Percentiles rank a stretch among this genome's conserved stretches.
phyloP scores from a whole-genome alignment of 345 rosid genomes.

The Eucalyptus sp. region DNA sequence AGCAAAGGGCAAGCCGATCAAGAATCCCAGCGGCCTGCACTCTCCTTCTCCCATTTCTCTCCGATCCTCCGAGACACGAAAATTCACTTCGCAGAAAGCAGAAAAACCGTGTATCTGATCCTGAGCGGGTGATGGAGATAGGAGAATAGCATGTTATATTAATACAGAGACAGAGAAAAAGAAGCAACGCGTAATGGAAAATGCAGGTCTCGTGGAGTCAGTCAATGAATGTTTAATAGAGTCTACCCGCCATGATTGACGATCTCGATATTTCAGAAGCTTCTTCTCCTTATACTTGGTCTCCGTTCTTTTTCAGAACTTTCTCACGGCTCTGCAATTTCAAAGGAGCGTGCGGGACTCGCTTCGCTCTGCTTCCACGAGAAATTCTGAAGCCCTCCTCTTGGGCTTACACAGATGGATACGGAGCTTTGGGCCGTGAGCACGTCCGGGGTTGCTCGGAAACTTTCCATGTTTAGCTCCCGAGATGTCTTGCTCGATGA shows the following conservation, averaged over 20 bases:
- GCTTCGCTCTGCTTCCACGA: background rate
- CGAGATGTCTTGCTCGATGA: background rate
- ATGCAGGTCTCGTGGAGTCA: background rate
- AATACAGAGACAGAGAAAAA: no score
- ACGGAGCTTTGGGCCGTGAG: background rate
- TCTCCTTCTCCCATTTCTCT: conserved; percentile 11
- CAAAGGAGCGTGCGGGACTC: background rate
- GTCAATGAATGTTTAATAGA: background rate
- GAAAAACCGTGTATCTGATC: background rate
- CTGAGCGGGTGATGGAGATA: background rate
- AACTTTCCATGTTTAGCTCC: background rate
- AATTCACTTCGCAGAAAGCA: background rate
- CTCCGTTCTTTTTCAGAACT: background rate
- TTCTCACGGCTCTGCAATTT: background rate
- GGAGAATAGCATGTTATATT: background rate
- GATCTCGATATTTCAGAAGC: background rate
- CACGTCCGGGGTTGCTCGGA: background rate
- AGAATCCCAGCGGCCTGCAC: conserved; percentile 30
- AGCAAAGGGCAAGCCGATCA: conserved; percentile 27
- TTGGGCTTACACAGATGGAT: background rate
- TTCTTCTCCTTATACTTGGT: background rate
- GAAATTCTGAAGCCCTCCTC: background rate
- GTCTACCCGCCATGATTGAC: background rate
- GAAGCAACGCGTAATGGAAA: background rate
- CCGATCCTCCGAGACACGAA: background rate